phyloP scores from a whole-genome alignment of 768 basidiomycete genomes.

The Mycena vitilis region DNA sequence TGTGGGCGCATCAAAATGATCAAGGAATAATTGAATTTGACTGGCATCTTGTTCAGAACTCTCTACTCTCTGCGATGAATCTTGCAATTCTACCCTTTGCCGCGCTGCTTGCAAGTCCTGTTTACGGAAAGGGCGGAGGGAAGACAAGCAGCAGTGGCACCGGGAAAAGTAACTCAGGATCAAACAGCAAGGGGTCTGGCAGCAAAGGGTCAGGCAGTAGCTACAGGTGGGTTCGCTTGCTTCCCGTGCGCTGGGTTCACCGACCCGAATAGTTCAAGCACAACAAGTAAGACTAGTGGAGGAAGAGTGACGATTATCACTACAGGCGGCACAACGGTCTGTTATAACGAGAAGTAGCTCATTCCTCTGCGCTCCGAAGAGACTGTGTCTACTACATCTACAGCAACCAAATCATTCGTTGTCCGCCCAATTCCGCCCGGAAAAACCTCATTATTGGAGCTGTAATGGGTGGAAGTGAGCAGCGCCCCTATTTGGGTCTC shows the following conservation, averaged over 20 bases:
- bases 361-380: too few relatives aligned
- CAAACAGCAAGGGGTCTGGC: background rate
- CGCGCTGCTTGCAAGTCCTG: slow-evolving; percentile 6
- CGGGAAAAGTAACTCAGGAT: background rate
- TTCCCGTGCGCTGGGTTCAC: background rate
- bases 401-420: slow-evolving; percentile 15
- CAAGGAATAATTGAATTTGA: too few relatives aligned
- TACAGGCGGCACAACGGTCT: slow-evolving; percentile 3
- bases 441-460: slow-evolving; percentile 25
- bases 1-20: too few relatives aligned
- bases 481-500: background rate
- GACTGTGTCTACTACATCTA: background rate
- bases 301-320: slow-evolving; percentile 2
- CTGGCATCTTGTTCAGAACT: too few relatives aligned
- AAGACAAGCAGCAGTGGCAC: slow-evolving; percentile 9
- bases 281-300: background rate
- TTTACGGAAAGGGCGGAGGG: slow-evolving; percentile 22
- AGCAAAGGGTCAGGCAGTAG: slow-evolving; percentile 1
- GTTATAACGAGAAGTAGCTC: slow-evolving; percentile 24
- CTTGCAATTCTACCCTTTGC: background rate
- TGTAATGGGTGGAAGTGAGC: slow-evolving; percentile 22
- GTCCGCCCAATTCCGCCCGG: slow-evolving; percentile 19
- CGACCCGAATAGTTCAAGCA: background rate
- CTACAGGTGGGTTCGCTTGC: slow-evolving; percentile 2
- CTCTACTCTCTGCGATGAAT: background rate